Conservation (phyloP, 768 basidiomycete species). For the Gloeophyllum trabeum region DNA sequence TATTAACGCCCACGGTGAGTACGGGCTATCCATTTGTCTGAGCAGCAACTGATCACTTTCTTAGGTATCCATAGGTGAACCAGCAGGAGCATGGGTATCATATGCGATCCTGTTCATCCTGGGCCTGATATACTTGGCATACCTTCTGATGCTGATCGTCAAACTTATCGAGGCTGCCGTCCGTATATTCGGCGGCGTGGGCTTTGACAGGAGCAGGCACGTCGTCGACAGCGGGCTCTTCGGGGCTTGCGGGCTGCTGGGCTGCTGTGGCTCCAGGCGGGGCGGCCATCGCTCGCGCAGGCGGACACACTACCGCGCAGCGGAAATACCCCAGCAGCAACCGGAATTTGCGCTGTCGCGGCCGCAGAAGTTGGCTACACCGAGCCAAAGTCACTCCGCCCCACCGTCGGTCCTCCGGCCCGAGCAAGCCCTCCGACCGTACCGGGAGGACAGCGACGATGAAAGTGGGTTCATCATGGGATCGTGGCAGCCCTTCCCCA, state of each 20-base stretch:
- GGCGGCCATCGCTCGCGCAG: constrained; percentile 8
- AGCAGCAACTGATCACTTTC: constrained; percentile 5
- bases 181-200: constrained; percentile 64
- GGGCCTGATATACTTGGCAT: constrained; percentile 73
- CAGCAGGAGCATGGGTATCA: constrained; percentile 85
- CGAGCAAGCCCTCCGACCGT: constrained; percentile 67
- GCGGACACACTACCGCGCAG: constrained; percentile 3
- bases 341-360: background rate
- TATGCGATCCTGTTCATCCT: constrained; percentile 86
- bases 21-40: constrained; percentile 4
- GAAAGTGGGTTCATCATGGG: constrained; percentile 85
- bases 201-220: constrained; percentile 77
- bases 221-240: constrained; percentile 80
- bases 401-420: constrained; percentile 68
- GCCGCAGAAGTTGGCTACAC: background rate
- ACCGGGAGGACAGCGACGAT: constrained; percentile 71
- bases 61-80: constrained; percentile 75
- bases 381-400: constrained; percentile 11
- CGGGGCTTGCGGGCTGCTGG: constrained; percentile 66
- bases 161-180: constrained; percentile 80
- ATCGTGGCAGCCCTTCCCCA: constrained; percentile 77
- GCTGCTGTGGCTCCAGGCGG: constrained; percentile 46
- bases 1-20: constrained; percentile 80
- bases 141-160: constrained; percentile 69
- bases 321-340: background rate